Conservation (phyloP, 148 eudicot genomes). For the Bassia scoparia region DNA sequence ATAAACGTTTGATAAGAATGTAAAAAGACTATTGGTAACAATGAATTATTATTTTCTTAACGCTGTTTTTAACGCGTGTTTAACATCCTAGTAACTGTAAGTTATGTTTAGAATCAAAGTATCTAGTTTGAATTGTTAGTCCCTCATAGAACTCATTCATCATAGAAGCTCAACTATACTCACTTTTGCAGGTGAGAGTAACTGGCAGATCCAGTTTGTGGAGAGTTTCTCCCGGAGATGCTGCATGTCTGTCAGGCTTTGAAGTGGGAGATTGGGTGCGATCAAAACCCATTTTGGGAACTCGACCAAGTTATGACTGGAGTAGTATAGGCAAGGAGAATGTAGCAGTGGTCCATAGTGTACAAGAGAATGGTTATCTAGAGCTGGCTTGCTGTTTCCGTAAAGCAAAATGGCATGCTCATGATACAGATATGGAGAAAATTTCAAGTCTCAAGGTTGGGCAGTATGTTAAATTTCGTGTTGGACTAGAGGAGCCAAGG, state of each 20-base stretch:
- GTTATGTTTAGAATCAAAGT: neutral
- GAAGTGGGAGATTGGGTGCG: conserved; percentile 99
- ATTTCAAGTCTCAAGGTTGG: conserved; percentile 74
- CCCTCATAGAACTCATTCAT: neutral
- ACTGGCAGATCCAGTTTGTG: conserved; percentile 75
- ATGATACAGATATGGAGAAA: conserved; percentile 78
- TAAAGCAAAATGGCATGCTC: conserved; percentile 68
- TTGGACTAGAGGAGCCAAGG: conserved; percentile 74
- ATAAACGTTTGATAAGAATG: no score
- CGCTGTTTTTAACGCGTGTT: neutral
- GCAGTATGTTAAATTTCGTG: conserved; percentile 75
- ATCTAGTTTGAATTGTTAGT: neutral
- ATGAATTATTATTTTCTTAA: no score
- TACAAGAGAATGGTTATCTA: conserved; percentile 83
- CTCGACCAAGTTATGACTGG: conserved; percentile 96
- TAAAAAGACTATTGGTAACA: no score
- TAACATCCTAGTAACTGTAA: neutral
- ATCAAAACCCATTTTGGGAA: conserved; percentile 80
- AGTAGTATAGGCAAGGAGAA: conserved; percentile 77
- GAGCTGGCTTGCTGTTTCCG: conserved; percentile 94
- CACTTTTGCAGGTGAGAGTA: conserved; percentile 63
- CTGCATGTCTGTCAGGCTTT: conserved; percentile 82
- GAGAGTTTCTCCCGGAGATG: conserved; percentile 98
- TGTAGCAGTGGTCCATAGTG: conserved; percentile 85
- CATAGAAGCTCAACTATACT: conserved; percentile 16